phyloP scores from a whole-genome alignment of 257 asterid species.

The Agastache rugosa region DNA sequence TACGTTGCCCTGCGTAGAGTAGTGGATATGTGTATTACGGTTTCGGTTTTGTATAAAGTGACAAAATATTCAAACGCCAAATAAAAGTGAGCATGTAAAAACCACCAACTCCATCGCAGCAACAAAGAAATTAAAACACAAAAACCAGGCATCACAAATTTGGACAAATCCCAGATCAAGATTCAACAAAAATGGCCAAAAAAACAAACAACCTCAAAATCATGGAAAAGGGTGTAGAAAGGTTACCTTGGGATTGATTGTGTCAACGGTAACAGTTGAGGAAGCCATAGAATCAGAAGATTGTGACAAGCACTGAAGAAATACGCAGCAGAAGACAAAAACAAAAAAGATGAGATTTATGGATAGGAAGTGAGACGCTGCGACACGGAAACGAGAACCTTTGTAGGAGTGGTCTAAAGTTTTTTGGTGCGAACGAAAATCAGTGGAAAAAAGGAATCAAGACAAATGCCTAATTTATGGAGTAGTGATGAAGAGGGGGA shows the following conservation, averaged over 20 bases:
- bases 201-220: background rate
- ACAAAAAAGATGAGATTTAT: conserved; percentile 24
- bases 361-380: conserved; percentile 23
- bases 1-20: background rate
- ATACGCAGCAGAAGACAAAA: conserved; percentile 23
- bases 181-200: background rate
- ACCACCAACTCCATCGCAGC: background rate
- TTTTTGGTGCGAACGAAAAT: conserved; percentile 10
- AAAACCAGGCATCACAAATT: background rate
- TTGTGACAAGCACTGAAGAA: background rate
- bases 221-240: background rate
- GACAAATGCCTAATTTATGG: background rate
- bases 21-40: background rate
- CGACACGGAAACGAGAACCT: conserved; percentile 26
- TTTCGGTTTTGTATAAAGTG: background rate
- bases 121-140: background rate
- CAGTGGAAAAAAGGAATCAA: background rate
- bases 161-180: conserved; percentile 25
- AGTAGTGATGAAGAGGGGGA: background rate
- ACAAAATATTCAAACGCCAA: background rate
- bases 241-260: conserved; percentile 48
- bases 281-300: conserved; percentile 38
- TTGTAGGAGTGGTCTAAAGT: background rate
- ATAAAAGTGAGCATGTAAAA: conserved; percentile 1
- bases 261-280: conserved; percentile 30